Evolutionary conservation across 495 filamentous ascomycete species (phyloP).

Genomic region (Aspergillus taichungensis): DNA sequence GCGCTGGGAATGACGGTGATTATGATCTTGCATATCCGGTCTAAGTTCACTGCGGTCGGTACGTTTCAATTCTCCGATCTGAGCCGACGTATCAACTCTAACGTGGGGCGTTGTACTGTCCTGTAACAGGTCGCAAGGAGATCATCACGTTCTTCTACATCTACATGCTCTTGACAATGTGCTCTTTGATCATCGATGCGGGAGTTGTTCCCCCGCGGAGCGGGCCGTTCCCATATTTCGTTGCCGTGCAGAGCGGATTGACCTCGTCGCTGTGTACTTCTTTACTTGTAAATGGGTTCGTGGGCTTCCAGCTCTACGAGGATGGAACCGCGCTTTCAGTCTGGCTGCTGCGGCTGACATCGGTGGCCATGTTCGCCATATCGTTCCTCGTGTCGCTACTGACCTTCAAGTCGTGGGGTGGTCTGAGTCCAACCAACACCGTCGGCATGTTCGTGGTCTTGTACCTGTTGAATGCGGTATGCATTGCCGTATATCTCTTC

Average conservation of each 20-base stretch:
- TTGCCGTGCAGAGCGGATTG: constrained; percentile 81
- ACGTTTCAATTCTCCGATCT: constrained; percentile 28
- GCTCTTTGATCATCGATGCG: constrained; percentile 85
- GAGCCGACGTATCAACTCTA: too few species aligned
- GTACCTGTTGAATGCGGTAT: constrained; percentile 84
- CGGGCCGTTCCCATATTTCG: constrained; percentile 79
- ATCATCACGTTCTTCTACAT: constrained; percentile 97
- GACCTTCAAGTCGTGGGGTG: constrained; percentile 90
- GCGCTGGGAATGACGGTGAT: constrained; percentile 87
- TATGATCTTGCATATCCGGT: constrained; percentile 94
- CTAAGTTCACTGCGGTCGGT: constrained; percentile 98
- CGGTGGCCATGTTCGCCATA: constrained; percentile 74
- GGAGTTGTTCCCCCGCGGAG: constrained; percentile 83
- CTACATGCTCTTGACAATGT: constrained; percentile 81
- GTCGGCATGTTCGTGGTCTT: constrained; percentile 85
- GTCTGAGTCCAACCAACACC: constrained; percentile 75
- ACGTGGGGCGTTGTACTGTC: too few species aligned
- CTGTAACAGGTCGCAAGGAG: constrained; percentile 76
- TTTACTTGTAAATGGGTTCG: constrained; percentile 93
- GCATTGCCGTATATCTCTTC: constrained; percentile 73
- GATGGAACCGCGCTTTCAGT: constrained; percentile 94
- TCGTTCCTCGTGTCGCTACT: constrained; percentile 79
- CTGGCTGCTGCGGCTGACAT: constrained; percentile 79
- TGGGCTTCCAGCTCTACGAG: constrained; percentile 97
- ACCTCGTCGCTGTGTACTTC: constrained; percentile 82